These are phyloP conservation scores for Amauroascus verrucosus DNA, from an alignment of 2,329 filamentous ascomycete genomes.

Conservation along the genomic window DNA sequence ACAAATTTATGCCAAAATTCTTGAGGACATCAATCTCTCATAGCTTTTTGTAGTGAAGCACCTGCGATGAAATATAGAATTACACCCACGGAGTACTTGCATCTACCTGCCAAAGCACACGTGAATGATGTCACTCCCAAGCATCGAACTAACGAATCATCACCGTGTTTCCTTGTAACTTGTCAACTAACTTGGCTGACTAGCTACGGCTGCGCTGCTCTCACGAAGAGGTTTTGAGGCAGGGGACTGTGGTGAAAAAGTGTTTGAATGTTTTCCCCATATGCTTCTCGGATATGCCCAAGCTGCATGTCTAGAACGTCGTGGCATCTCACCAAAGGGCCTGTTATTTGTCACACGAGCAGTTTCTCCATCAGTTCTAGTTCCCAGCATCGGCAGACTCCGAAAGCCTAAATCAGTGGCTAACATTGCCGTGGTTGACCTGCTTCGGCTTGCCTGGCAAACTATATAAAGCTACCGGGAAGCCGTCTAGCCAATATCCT, in stretches of 20 bases:
- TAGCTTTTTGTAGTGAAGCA: no score
- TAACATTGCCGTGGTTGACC: background rate
- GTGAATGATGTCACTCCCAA: background rate
- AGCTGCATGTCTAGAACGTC: no score
- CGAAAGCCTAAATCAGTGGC: background rate
- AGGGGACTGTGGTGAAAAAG: no score
- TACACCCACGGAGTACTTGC: no score
- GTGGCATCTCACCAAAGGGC: background rate
- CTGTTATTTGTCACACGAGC: background rate
- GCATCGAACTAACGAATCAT: background rate
- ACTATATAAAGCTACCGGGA: background rate
- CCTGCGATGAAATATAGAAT: background rate
- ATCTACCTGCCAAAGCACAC: no score
- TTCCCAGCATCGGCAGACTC: background rate
- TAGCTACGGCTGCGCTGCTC: no score
- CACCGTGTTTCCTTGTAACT: background rate
- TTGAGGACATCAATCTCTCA: background rate
- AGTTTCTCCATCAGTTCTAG: background rate
- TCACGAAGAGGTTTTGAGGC: no score
- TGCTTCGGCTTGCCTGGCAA: background rate
- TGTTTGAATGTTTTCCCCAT: no score
- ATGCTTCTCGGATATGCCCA: no score
- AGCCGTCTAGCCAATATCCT: background rate
- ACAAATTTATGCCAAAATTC: no score
- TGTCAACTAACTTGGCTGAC: no score